These are phyloP conservation scores for Medicago arabica DNA, from an alignment of 306 rosid genomes.

Conservation along the genomic window DNA sequence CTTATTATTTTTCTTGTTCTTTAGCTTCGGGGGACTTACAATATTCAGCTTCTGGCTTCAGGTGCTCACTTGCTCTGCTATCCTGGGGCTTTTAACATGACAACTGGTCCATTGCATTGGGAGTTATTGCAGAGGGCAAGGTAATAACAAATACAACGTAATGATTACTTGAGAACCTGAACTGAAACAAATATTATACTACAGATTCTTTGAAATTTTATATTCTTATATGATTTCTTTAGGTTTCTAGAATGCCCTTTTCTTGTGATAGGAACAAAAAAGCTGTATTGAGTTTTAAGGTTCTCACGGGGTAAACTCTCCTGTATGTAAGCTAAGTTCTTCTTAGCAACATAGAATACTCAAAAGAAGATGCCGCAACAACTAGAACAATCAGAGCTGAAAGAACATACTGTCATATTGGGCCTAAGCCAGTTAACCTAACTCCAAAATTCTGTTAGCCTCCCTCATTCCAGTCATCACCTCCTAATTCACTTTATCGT, in stretches of 20 bases:
- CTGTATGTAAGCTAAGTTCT: neutral
- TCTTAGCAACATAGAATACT: neutral
- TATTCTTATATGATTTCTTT: conserved; percentile 2
- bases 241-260: conserved; percentile 11
- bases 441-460: neutral
- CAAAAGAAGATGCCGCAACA: neutral
- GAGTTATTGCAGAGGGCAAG: conserved; percentile 93
- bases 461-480: neutral
- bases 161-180: conserved; percentile 24
- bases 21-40: conserved; percentile 39
- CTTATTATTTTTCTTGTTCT: conserved; percentile 21
- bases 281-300: neutral
- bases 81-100: conserved; percentile 99
- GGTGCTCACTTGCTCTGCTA: conserved; percentile 98
- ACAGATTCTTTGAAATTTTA: conserved; percentile 7
- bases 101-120: conserved; percentile 99
- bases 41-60: conserved; percentile 49
- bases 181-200: neutral
- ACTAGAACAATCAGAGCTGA: neutral
- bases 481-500: neutral
- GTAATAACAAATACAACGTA: conserved; percentile 45
- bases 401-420: neutral
- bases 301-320: neutral
- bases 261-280: neutral
- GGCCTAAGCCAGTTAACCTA: neutral